Conservation (phyloP, 768 basidiomycete species). For the Calocybe gangraenosa region DNA sequence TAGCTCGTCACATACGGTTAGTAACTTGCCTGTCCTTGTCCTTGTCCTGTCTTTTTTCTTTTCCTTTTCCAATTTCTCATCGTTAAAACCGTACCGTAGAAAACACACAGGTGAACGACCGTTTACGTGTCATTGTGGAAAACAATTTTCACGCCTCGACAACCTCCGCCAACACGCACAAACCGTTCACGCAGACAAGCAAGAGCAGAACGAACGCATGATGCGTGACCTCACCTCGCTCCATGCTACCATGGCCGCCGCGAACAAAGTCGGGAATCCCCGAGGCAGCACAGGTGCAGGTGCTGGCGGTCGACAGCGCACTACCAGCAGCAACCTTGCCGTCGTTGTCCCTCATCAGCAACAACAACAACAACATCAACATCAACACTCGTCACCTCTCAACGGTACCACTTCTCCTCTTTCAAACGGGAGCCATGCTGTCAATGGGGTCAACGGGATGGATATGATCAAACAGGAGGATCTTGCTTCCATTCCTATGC, state of each 20-base stretch:
- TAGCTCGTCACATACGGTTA: slow-evolving; percentile 93
- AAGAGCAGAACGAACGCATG: slow-evolving; percentile 84
- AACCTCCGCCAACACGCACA: slow-evolving; percentile 96
- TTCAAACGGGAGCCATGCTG: slow-evolving; percentile 5
- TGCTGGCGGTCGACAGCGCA: too few relatives aligned
- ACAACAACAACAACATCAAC: too few relatives aligned
- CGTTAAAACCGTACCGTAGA: slow-evolving; percentile 43
- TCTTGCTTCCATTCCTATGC: slow-evolving; percentile 20
- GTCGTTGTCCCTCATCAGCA: neutral
- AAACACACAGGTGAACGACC: slow-evolving; percentile 99
- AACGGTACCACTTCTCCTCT: neutral
- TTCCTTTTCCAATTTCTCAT: slow-evolving; percentile 9
- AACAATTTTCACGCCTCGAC: slow-evolving; percentile 94
- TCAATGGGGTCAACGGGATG: slow-evolving; percentile 13
- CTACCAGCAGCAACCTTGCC: neutral
- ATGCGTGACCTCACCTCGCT: slow-evolving; percentile 85
- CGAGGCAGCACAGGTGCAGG: too few relatives aligned
- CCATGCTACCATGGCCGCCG: slow-evolving; percentile 75
- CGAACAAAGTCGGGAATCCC: slow-evolving; percentile 35
- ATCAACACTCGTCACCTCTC: too few relatives aligned
- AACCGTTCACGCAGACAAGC: slow-evolving; percentile 95
- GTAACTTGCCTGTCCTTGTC: slow-evolving; percentile 20
- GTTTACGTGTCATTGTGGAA: slow-evolving; percentile 92
- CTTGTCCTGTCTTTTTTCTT: slow-evolving; percentile 6
- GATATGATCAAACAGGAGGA: slow-evolving; percentile 40